phyloP scores from a whole-genome alignment of 768 basidiomycete genomes.

The Podaxis sp. region DNA sequence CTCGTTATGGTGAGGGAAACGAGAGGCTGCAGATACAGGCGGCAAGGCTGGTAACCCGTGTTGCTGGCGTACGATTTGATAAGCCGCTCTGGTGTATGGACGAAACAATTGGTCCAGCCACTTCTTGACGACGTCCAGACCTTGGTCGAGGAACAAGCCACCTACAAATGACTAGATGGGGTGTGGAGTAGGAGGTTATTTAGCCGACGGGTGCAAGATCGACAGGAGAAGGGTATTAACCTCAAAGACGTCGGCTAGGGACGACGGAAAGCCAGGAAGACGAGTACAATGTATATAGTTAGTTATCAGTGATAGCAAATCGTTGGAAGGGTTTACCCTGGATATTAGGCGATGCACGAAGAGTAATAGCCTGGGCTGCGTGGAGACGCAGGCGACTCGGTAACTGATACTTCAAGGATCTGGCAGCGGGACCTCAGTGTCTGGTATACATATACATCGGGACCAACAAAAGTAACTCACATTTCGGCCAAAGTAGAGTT shows the following conservation, averaged over 20 bases:
- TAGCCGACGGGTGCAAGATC: conserved; percentile 1
- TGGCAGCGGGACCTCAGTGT: conserved; percentile 24
- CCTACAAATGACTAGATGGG: conserved; percentile 68
- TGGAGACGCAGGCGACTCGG: conserved; percentile 63
- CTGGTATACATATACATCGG: background rate
- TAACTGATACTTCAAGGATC: conserved; percentile 64
- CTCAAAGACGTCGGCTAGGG: conserved; percentile 75
- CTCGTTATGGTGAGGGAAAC: conserved; percentile 6
- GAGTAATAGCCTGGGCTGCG: conserved; percentile 68
- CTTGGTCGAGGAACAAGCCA: conserved; percentile 73
- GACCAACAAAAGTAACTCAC: conserved; percentile 31
- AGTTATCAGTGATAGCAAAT: conserved; percentile 9
- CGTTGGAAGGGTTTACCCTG: conserved; percentile 50
- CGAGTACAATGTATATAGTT: background rate
- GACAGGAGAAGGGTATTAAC: conserved; percentile 33
- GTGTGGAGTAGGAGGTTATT: background rate
- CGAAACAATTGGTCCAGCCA: conserved; percentile 66
- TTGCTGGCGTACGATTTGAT: conserved; percentile 59
- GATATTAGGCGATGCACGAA: conserved; percentile 65
- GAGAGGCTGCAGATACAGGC: conserved; percentile 4
- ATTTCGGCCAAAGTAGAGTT: conserved; percentile 73
- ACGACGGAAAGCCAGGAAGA: background rate
- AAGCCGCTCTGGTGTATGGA: conserved; percentile 63
- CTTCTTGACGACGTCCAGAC: conserved; percentile 46
- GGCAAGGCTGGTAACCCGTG: conserved; percentile 58